Conservation (phyloP, 495 filamentous ascomycete species). For the Penicillium lagena region DNA sequence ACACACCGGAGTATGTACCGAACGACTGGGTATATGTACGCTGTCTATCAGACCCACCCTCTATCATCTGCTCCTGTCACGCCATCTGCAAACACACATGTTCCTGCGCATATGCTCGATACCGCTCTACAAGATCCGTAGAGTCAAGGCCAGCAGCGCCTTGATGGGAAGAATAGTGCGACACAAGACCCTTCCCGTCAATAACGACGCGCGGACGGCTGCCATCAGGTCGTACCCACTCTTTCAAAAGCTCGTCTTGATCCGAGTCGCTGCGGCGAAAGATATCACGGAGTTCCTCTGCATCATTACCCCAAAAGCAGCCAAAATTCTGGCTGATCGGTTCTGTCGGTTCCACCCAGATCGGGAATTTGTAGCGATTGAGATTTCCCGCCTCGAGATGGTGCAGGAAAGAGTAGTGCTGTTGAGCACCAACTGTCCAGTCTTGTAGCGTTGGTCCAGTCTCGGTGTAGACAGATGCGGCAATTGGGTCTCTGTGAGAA, state of each 20-base stretch:
- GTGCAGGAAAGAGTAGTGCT: constrained; percentile 49
- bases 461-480: constrained; percentile 21
- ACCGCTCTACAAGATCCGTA: constrained; percentile 47
- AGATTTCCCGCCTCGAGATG: constrained; percentile 41
- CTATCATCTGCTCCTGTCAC: not conserved
- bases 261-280: constrained; percentile 3
- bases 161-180: constrained; percentile 40
- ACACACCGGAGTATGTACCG: not conserved
- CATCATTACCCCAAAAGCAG: constrained; percentile 41
- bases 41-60: not conserved
- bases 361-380: constrained; percentile 44
- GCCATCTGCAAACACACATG: constrained; percentile 25
- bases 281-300: constrained; percentile 7
- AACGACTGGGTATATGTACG: constrained; percentile 2
- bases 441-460: constrained; percentile 29
- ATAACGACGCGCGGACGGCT: constrained; percentile 30
- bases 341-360: constrained; percentile 39
- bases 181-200: constrained; percentile 45
- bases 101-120: constrained; percentile 46
- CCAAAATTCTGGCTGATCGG: constrained; percentile 41
- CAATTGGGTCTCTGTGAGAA: constrained; percentile 23
- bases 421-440: constrained; percentile 47
- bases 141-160: constrained; percentile 31
- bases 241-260: not conserved
- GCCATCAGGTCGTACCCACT: constrained; percentile 1